Percentiles rank a stretch among this genome's conserved stretches.
Evolutionary conservation across 306 rosid genomes (phyloP).

Genomic region (Begonia loranthoides): DNA sequence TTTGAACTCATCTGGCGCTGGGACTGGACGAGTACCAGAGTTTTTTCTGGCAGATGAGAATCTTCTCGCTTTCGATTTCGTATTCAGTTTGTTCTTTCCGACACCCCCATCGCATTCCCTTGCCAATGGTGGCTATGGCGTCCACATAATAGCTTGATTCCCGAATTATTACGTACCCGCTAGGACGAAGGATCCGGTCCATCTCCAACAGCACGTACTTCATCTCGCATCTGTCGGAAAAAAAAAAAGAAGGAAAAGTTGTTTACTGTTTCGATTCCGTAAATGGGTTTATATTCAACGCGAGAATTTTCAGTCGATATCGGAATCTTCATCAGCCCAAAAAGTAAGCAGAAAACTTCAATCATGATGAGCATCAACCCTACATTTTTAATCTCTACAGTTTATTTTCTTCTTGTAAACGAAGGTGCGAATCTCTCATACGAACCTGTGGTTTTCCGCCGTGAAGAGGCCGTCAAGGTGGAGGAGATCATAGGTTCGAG

Average conservation of each 20-base stretch:
- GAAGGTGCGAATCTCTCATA: too few species aligned
- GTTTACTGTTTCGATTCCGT: too few species aligned
- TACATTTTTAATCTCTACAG: too few species aligned
- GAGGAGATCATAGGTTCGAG: constrained; percentile 91
- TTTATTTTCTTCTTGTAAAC: too few species aligned
- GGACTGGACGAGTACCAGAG: constrained; percentile 62
- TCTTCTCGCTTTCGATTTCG: constrained; percentile 58
- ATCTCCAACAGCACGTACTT: constrained; percentile 79
- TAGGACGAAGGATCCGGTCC: constrained; percentile 83
- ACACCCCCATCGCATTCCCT: constrained; percentile 77
- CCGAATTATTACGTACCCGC: constrained; percentile 55
- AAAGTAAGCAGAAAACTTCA: too few species aligned
- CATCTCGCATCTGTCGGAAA: constrained; percentile 69
- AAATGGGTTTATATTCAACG: too few species aligned
- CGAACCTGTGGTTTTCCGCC: constrained; percentile 87
- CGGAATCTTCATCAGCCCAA: too few species aligned
- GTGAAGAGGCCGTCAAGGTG: constrained; percentile 89
- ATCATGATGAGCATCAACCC: too few species aligned
- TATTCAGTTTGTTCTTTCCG: constrained; percentile 65
- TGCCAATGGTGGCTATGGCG: constrained; percentile 46
- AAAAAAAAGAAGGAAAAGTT: too few species aligned
- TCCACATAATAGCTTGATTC: constrained; percentile 74
- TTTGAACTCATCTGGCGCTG: constrained; percentile 34
- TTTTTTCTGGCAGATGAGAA: constrained; percentile 82
- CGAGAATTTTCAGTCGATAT: too few species aligned